phyloP scores from a whole-genome alignment of 2,329 filamentous ascomycete genomes.

The Coniella lustricola region DNA sequence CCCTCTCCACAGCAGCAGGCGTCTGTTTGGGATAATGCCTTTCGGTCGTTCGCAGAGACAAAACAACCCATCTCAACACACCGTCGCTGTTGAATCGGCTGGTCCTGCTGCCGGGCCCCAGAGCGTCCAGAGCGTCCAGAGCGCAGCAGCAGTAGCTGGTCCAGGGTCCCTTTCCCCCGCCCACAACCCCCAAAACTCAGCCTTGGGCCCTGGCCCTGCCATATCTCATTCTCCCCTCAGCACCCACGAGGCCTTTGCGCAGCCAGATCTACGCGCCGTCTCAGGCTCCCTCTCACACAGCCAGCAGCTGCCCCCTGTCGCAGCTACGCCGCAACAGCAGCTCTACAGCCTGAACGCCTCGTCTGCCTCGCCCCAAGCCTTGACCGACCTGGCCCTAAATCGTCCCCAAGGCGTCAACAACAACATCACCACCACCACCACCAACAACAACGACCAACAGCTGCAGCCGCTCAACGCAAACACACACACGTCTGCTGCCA shows the following conservation, averaged over 20 bases:
- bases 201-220: conserved; percentile 25
- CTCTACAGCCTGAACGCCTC: conserved; percentile 21
- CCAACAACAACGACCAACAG: conserved; percentile 6
- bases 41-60: conserved; percentile 50
- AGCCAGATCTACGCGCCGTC: conserved; percentile 10
- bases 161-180: background rate
- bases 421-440: background rate
- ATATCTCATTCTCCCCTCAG: conserved; percentile 21
- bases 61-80: conserved; percentile 51
- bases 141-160: conserved; percentile 4
- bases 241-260: conserved; percentile 22
- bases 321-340: too few relatives aligned
- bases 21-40: conserved; percentile 36
- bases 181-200: conserved; percentile 11
- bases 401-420: background rate
- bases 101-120: conserved; percentile 19
- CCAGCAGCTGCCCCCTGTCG: conserved; percentile 15
- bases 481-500: conserved; percentile 19
- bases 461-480: conserved; percentile 20
- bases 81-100: conserved; percentile 34
- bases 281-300: conserved; percentile 5
- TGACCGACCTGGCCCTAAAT: background rate
- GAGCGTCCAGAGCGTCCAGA: too few relatives aligned
- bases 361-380: background rate
- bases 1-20: background rate